phyloP scores from a whole-genome alignment of 1,284 basidiomycete genomes.

The Cystobasidium slooffiae region DNA sequence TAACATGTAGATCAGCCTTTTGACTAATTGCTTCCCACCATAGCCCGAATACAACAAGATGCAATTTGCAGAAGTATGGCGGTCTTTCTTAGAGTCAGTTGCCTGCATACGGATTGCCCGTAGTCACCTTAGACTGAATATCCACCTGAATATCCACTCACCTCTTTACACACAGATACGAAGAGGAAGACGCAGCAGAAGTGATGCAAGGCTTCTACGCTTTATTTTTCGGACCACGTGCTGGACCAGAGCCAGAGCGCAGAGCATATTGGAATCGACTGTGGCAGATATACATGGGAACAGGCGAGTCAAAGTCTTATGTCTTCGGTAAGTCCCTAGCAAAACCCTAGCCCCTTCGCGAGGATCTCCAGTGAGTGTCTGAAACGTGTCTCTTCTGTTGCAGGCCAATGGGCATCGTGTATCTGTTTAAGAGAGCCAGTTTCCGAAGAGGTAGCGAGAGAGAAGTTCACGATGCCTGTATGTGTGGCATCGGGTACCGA shows the following conservation, averaged over 20 bases:
- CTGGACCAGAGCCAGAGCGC: neutral
- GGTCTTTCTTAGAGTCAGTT: conserved; percentile 13
- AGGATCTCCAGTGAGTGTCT: neutral
- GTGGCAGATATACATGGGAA: neutral
- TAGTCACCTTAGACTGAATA: neutral
- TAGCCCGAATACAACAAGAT: conserved; percentile 15
- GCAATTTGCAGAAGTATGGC: conserved; percentile 12
- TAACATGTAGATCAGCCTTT: too few relatives aligned
- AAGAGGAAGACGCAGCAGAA: conserved; percentile 8
- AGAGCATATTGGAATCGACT: neutral
- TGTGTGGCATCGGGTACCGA: conserved; percentile 23
- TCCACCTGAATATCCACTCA: neutral
- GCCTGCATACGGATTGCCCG: neutral
- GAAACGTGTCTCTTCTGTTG: neutral
- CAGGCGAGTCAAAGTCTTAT: neutral
- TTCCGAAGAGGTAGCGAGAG: neutral
- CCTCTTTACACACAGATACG: neutral
- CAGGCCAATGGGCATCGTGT: conserved; percentile 9
- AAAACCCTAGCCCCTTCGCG: too few relatives aligned
- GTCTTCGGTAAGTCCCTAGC: conserved; percentile 2
- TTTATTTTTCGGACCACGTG: conserved; percentile 10
- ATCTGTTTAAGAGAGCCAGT: neutral
- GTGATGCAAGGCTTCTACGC: conserved; percentile 8
- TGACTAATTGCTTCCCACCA: neutral
- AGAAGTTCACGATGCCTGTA: conserved; percentile 17